Evolutionary conservation across 2,329 filamentous ascomycete species (phyloP), one percentile per base, ranked within the genome.

Genomic region (Bertia moriformis): DNA sequence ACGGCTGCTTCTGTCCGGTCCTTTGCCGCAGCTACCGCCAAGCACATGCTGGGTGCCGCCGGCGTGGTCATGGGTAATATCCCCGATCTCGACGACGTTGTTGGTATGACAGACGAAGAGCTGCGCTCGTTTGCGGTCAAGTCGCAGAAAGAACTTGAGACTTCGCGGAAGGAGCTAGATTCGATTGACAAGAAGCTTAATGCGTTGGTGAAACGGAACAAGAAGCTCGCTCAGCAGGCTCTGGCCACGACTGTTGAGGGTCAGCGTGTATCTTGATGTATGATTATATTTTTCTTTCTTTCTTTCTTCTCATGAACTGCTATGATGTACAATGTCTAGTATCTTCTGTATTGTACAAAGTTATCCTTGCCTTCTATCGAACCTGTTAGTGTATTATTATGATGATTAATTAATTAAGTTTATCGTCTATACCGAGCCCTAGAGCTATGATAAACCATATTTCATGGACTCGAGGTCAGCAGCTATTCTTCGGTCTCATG

Each of bases 141-240:
- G 36, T 60, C 60, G 3, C 59, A 63, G 10, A 35, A 35, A 18
- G 32, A 35, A 7, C 32, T 35, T 10, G 32, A 35, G 17, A 7
- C 12, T 18, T 12, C 32, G 10, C 32, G 32, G 7, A 35, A 35
- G 32, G 32, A 35, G 15, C 15, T 35, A 17, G 32, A 65, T 40
- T 42, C 51, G 3, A 50, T 61, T 24, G 62, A 65, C 44, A 65
- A 65, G 48, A 60, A 62, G 43, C 50, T 61, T 19, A 46, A 45
- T 18, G 58, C 53, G 10, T 44, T 62, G 18, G 53, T 62, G 27
- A 60, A 61, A 36, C 51, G 59, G 10, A 62, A 62, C 47, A 60
- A 56, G 47, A 62, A 62, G 43, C 47, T 62, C 19, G 55, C 56
- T 38, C 58, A 61, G 40, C 58, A 61, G 44, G 59, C 59, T 4